Percentiles rank a stretch among this genome's conserved stretches.
phyloP scores from a whole-genome alignment of 2,329 filamentous ascomycete genomes.

The Diaporthe capsici region DNA sequence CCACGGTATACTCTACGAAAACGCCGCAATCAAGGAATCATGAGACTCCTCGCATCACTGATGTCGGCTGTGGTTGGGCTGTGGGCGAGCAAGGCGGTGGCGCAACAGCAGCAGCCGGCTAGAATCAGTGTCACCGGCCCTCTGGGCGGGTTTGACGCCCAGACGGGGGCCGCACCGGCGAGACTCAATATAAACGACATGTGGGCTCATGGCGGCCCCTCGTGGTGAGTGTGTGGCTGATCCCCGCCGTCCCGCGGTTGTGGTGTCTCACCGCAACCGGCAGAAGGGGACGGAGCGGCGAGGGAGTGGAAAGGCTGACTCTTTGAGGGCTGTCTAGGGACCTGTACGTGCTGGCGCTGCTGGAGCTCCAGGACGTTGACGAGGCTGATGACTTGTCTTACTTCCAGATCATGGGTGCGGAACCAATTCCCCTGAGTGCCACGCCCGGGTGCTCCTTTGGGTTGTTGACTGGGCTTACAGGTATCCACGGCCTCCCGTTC shows the following conservation, averaged over 20 bases:
- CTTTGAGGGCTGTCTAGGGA: conserved; percentile 54
- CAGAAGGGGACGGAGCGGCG: neutral
- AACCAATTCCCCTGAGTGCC: conserved; percentile 39
- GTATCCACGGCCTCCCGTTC: conserved; percentile 53
- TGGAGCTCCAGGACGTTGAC: conserved; percentile 57
- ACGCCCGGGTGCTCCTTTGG: neutral
- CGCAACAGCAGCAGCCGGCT: conserved; percentile 25
- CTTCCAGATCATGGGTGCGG: conserved; percentile 63
- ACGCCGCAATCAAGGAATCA: conserved; percentile 10
- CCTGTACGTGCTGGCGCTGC: conserved; percentile 63
- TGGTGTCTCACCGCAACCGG: conserved; percentile 6
- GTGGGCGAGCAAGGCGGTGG: conserved; percentile 1
- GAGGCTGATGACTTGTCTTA: conserved; percentile 62
- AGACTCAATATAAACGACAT: conserved; percentile 65
- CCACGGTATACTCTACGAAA: neutral
- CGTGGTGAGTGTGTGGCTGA: conserved; percentile 55
- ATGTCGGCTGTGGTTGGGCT: neutral
- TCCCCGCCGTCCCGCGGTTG: neutral
- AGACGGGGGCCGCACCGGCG: conserved; percentile 57
- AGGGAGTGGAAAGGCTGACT: conserved; percentile 12
- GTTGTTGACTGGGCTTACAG: conserved; percentile 43
- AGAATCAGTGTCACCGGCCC: conserved; percentile 54
- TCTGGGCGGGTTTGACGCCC: conserved; percentile 51
- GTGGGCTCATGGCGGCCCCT: conserved; percentile 55
- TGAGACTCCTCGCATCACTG: conserved; percentile 7